Base-by-base conservation (phyloP, 108 stramenopile genomes). In the Cylindrotheca fusiformis region DNA sequence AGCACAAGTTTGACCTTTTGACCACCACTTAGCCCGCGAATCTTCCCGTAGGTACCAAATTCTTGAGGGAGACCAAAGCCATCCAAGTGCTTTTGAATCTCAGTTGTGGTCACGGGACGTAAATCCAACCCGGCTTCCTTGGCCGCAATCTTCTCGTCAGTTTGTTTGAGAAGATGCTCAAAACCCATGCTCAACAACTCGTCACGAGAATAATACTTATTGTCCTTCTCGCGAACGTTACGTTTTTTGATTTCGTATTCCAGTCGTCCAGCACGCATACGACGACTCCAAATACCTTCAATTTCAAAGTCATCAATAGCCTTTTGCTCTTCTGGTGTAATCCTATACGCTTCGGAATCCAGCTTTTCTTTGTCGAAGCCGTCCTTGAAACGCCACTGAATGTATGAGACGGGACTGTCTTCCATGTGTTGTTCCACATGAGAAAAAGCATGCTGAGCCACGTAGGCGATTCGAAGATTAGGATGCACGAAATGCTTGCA, bases 1-100 rank as follows among this genome's bases (percentile, higher is more conserved):
- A 99, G 65, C 6, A 99, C 98, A 48, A 99, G 82, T 81, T 99
- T 99, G 23, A 99, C 96, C 81, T 99, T 99, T 63, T 99, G 98
- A 20, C 98, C 98, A 22, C 98, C 98, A 12, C 87, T 89, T 41
- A 99, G 63, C 27, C 96, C 96, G 23, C 93, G 88, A 68, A 99
- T 96, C 77, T 95, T 96, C 50, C 95, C 95, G 76, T 97, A 97
- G 8, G 96, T 96, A 52, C 96, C 98, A 70, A 95, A 97, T 70
- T 99, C 96, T 49, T 95, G 91, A n/a, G 86, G 90, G 26, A 99
- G 60, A 17, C 98, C 98, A 78, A 96, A 99, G 64, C 88, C 95
- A 66, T 93, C 92, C 64, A 99, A 75, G 78, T 98, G 97, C 72
- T 77, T 93, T 75, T 97, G 97, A 54, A 97, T 94, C 74, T 97